phyloP scores from a whole-genome alignment of 2,329 filamentous ascomycete species.

The Xylariaceae sp. region DNA sequence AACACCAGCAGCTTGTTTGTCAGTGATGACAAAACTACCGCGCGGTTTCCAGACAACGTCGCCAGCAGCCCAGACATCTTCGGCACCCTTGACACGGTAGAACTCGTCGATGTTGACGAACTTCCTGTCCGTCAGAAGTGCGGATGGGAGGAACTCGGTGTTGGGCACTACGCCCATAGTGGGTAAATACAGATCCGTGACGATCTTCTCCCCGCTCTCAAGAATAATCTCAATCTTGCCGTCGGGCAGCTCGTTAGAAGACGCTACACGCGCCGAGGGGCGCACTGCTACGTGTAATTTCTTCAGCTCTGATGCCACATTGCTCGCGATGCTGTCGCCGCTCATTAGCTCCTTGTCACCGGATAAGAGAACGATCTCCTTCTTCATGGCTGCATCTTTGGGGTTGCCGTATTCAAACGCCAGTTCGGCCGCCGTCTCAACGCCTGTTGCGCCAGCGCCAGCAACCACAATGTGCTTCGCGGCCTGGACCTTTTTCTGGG shows the following conservation, averaged over 20 bases:
- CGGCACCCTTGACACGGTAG: conserved; percentile 42
- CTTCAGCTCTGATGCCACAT: conserved; percentile 46
- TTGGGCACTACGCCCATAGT: conserved; percentile 54
- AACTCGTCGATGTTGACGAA: conserved; percentile 49
- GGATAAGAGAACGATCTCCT: conserved; percentile 47
- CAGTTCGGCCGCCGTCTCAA: conserved; percentile 54
- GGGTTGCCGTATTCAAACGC: conserved; percentile 44
- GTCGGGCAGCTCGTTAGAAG: conserved; percentile 30
- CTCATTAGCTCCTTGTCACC: conserved; percentile 38
- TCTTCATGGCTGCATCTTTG: conserved; percentile 40
- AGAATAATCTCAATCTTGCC: conserved; percentile 49
- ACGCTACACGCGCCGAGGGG: conserved; percentile 38
- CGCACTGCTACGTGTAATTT: conserved; percentile 50
- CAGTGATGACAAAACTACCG: conserved; percentile 39
- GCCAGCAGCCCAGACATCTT: conserved; percentile 50
- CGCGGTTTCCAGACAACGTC: conserved; percentile 50
- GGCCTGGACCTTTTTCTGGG: conserved; percentile 37
- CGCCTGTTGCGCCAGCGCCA: conserved; percentile 53
- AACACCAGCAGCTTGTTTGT: conserved; percentile 52
- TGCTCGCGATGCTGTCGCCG: conserved; percentile 40
- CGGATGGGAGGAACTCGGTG: conserved; percentile 46
- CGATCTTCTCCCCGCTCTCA: conserved; percentile 41
- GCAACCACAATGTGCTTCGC: conserved; percentile 54
- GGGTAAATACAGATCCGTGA: conserved; percentile 54
- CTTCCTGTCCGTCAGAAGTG: conserved; percentile 41